Evolutionary conservation across 163 green algal species (phyloP).

Genomic region (Scenedesmus sp.): DNA sequence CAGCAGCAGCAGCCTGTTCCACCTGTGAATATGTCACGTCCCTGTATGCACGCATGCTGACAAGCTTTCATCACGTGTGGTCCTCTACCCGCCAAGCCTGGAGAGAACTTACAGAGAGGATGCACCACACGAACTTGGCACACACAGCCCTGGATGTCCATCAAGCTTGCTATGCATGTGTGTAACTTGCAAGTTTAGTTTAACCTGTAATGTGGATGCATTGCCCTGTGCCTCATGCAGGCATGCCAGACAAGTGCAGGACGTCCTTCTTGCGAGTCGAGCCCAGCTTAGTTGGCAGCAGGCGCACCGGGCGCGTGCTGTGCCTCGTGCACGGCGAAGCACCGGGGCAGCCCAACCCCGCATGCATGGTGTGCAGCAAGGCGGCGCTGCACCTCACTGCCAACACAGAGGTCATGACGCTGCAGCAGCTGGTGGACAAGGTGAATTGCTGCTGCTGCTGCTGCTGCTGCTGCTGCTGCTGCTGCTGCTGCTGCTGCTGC

Average conservation of each 20-base stretch:
- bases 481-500: neutral
- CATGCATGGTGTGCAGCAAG: slow-evolving; percentile 92
- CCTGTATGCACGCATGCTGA: too few relatives aligned
- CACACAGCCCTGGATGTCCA: too few relatives aligned
- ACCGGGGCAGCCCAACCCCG: slow-evolving; percentile 63
- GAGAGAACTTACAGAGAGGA: too few relatives aligned
- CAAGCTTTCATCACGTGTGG: too few relatives aligned
- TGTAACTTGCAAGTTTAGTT: too few relatives aligned
- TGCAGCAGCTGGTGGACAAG: slow-evolving; percentile 81
- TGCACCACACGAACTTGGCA: too few relatives aligned
- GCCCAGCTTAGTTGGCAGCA: slow-evolving; percentile 11
- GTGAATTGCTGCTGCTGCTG: too few relatives aligned
- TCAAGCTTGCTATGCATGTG: too few relatives aligned
- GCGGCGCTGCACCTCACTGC: slow-evolving; percentile 78
- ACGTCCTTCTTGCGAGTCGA: slow-evolving; percentile 69
- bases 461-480: neutral
- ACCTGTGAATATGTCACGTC: too few relatives aligned
- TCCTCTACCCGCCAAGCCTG: too few relatives aligned
- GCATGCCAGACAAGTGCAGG: slow-evolving; percentile 23
- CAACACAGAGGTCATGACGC: slow-evolving; percentile 78
- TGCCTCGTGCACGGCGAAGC: slow-evolving; percentile 5
- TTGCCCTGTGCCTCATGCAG: neutral
- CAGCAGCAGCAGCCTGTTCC: too few relatives aligned
- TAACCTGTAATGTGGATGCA: too few relatives aligned
- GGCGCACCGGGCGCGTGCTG: neutral